phyloP scores from a whole-genome alignment of 805 yeast genomes.

The Ogataea salicorniae region DNA sequence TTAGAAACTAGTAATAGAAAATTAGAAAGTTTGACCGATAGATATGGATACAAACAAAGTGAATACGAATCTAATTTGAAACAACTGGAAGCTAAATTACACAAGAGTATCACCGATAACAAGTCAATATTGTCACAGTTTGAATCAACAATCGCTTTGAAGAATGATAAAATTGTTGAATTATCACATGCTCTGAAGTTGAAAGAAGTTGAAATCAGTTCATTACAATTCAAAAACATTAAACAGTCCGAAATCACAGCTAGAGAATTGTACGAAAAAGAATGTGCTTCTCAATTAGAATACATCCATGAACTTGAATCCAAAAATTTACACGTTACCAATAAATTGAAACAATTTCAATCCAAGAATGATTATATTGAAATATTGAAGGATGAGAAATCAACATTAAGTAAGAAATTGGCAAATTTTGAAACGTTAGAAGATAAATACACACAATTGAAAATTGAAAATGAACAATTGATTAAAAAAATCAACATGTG shows the following conservation, averaged over 20 bases:
- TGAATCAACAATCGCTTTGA: background rate
- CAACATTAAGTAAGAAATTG: conserved; percentile 36
- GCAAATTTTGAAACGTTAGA: conserved; percentile 36
- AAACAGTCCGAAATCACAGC: conserved; percentile 26
- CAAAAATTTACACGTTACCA: conserved; percentile 47
- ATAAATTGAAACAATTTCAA: conserved; percentile 45
- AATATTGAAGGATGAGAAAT: conserved; percentile 52
- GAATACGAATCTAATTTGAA: conserved; percentile 2
- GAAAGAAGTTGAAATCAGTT: conserved; percentile 9
- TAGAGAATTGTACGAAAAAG: conserved; percentile 27
- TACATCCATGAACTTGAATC: conserved; percentile 45
- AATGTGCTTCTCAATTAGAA: conserved; percentile 35
- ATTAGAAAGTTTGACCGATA: conserved; percentile 4
- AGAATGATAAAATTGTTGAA: conserved; percentile 19
- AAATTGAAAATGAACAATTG: conserved; percentile 44
- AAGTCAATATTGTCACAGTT: background rate
- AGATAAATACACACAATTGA: conserved; percentile 41
- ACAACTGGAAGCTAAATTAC: background rate
- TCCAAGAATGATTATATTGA: conserved; percentile 43
- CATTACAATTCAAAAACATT: conserved; percentile 2
- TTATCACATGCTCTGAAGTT: conserved; percentile 11
- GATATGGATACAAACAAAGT: background rate
- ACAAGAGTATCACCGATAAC: background rate
- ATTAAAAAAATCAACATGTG: conserved; percentile 45
- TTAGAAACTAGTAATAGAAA: conserved; percentile 1